Conservation (phyloP, 495 filamentous ascomycete genomes). For the Penicillium steckii region DNA sequence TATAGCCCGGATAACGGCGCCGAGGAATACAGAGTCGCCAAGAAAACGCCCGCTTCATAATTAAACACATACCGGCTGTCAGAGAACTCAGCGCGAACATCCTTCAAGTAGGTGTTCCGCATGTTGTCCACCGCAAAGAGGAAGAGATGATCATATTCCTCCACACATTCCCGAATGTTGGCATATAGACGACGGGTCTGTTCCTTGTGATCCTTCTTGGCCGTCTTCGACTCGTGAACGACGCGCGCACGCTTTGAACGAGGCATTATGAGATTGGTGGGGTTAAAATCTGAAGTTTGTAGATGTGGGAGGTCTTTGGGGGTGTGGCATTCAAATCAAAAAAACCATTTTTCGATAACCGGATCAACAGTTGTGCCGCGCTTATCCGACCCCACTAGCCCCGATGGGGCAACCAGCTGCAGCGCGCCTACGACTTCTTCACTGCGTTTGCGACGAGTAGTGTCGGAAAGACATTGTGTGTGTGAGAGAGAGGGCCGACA, state of each 20-base stretch:
- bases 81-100: slow-evolving; percentile 76
- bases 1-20: background rate
- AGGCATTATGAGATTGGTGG: slow-evolving; percentile 66
- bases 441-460: too few relatives aligned
- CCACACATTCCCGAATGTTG: slow-evolving; percentile 82
- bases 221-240: slow-evolving; percentile 82
- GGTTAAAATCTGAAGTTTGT: slow-evolving; percentile 3
- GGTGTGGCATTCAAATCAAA: slow-evolving; percentile 24
- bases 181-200: slow-evolving; percentile 83
- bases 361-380: slow-evolving; percentile 38
- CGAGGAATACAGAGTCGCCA: background rate
- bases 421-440: too few relatives aligned
- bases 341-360: slow-evolving; percentile 40
- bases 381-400: slow-evolving; percentile 40
- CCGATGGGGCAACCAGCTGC: slow-evolving; percentile 37
- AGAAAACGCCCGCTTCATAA: background rate
- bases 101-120: slow-evolving; percentile 96
- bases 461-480: too few relatives aligned
- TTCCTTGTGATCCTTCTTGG: slow-evolving; percentile 88
- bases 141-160: slow-evolving; percentile 84
- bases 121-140: slow-evolving; percentile 96
- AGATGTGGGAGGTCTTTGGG: slow-evolving; percentile 4
- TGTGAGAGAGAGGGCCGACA: slow-evolving; percentile 11
- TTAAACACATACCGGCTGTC: slow-evolving; percentile 71
- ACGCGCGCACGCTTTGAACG: slow-evolving; percentile 91